These are phyloP conservation scores for Schizosaccharomyces cryophilus DNA, from an alignment of 805 yeast species.

Conservation along the genomic window DNA sequence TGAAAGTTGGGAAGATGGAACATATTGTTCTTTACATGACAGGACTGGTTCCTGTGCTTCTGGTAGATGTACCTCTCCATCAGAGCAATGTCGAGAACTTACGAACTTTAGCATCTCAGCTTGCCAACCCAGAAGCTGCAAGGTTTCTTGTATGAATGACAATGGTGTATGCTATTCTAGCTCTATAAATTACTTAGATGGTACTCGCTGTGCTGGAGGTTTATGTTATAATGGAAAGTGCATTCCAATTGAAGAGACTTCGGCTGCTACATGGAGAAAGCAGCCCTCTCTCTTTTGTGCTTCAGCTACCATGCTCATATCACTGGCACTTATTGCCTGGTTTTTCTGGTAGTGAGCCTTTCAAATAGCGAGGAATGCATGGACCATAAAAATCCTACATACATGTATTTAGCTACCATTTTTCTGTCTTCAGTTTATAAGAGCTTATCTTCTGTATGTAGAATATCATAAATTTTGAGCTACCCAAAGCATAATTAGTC, in stretches of 20 bases:
- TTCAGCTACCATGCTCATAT: not conserved
- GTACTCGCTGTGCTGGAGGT: not conserved
- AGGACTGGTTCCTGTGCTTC: slow-evolving; percentile 8
- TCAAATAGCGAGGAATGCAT: not conserved
- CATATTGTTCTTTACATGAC: slow-evolving; percentile 8
- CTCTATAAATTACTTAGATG: not conserved
- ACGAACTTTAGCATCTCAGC: not conserved
- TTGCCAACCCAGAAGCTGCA: not conserved
- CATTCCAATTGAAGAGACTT: not conserved
- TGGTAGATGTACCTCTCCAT: slow-evolving; percentile 17
- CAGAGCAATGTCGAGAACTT: slow-evolving; percentile 12
- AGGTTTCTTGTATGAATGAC: not conserved
- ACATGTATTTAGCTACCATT: no score
- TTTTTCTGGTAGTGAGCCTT: not conserved
- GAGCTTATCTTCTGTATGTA: no score
- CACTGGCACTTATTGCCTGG: not conserved
- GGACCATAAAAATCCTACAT: not conserved
- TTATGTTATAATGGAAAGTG: not conserved
- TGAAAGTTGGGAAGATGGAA: slow-evolving; percentile 11
- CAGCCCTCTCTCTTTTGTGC: not conserved
- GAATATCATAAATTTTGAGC: no score
- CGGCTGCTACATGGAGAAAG: not conserved
- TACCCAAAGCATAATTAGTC: no score
- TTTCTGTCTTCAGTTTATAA: no score
- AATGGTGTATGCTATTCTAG: not conserved